Percentiles rank a stretch among this genome's conserved stretches.
phyloP scores from a whole-genome alignment of 75 land plant genomes.

The Pinus taeda region DNA sequence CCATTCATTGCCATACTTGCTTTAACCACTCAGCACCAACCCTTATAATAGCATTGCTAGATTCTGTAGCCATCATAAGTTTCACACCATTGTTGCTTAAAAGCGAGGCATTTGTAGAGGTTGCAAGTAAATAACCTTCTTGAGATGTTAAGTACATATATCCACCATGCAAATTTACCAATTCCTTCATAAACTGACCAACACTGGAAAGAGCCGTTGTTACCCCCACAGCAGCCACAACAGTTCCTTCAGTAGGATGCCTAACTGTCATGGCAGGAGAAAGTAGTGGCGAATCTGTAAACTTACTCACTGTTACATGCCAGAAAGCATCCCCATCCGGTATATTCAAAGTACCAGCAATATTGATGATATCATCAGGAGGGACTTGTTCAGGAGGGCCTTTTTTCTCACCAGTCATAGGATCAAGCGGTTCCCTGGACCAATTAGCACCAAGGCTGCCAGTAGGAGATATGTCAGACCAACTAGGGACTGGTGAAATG shows the following conservation, averaged over 20 bases:
- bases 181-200: constrained; percentile 65
- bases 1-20: constrained; percentile 38
- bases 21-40: constrained; percentile 65
- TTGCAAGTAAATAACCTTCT: constrained; percentile 67
- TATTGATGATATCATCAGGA: constrained; percentile 50
- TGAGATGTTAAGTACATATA: constrained; percentile 66
- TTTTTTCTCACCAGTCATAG: constrained; percentile 35
- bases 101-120: constrained; percentile 61
- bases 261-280: constrained; percentile 67
- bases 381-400: constrained; percentile 30
- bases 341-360: constrained; percentile 48
- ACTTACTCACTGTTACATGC: constrained; percentile 68
- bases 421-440: constrained; percentile 52
- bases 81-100: constrained; percentile 33
- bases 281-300: constrained; percentile 53
- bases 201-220: constrained; percentile 70
- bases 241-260: constrained; percentile 35
- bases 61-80: constrained; percentile 54
- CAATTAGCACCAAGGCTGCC: constrained; percentile 37
- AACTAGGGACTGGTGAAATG: constrained; percentile 17
- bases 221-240: constrained; percentile 65
- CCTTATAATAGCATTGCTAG: constrained; percentile 50
- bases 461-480: constrained; percentile 26
- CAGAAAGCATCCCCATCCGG: constrained; percentile 62
- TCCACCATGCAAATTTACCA: constrained; percentile 61